Evolutionary conservation across 2,329 filamentous ascomycete species (phyloP), one percentile per base, ranked within the genome.

Genomic region (Exophiala calicioides): DNA sequence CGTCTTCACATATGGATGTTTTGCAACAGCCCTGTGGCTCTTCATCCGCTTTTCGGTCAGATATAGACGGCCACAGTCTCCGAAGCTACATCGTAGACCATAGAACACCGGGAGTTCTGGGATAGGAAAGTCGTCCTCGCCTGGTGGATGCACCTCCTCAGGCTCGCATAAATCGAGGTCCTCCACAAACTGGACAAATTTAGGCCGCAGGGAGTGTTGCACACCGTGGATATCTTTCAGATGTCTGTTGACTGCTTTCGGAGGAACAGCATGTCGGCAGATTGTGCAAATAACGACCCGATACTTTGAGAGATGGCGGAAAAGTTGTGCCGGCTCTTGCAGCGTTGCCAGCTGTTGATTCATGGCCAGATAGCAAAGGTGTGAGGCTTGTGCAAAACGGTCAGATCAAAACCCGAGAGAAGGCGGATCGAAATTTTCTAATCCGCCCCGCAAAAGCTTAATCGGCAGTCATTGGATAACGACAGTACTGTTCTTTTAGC

Each of bases 141-240:
- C 23, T 3, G 47, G 47, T 9, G 21, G 16, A 12, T 12, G n/a
- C 12, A 46, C 41, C 23, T 40, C 20, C 23, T 37, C 16, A 19
- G 46, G 46, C 12, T 39, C 19, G 20, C 18, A 16, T 4, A 49
- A 32, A 16, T 44, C 31, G 9, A 44, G 26, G 15, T 30, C 32
- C n/a, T 40, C 15, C 9, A 34, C 47, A 24, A 51, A 58, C 2
- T 40, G 34, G 27, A 48, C 18, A 31, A 50, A 56, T 10, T 40
- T 23, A 8, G 43, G 50, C 9, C 58, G 55, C 6, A 24, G 20
- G 5, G 26, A 20, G n/a, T 51, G 52, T 19, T 50, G 38, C 15
- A 64, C 41, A 30, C 55, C 47, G 34, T 63, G 61, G 20, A 63
- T 61, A 16, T 63, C 62, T 27, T 64, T 64, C 16, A 64, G 44